Percentiles rank a stretch among this genome's conserved stretches.
These are phyloP conservation scores for Spathaspora sp. DNA, from an alignment of 1,139 yeast genomes.

Conservation along the genomic window DNA sequence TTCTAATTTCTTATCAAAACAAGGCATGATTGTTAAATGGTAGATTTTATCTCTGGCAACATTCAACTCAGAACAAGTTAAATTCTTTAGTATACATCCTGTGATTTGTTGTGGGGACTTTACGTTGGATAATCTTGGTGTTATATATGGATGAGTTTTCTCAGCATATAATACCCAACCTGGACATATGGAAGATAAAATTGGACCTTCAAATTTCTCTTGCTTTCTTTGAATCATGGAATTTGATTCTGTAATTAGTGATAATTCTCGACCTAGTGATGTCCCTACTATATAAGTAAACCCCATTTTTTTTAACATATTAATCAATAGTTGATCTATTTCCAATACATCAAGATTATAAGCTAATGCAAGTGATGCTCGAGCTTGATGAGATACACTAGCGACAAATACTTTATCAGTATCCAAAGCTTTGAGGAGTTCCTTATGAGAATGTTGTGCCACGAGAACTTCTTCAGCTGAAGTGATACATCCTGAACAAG, in stretches of 20 bases:
- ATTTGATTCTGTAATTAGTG: slow-evolving; percentile 59
- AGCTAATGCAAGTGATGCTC: slow-evolving; percentile 80
- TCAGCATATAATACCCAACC: slow-evolving; percentile 97
- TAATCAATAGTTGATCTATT: slow-evolving; percentile 61
- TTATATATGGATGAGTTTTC: slow-evolving; percentile 85
- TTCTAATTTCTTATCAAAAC: slow-evolving; percentile 94
- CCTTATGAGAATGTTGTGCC: slow-evolving; percentile 86
- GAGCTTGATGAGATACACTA: slow-evolving; percentile 81
- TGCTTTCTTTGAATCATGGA: slow-evolving; percentile 33
- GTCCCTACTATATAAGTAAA: slow-evolving; percentile 81
- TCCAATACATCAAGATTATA: slow-evolving; percentile 51
- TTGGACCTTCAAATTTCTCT: slow-evolving; percentile 34
- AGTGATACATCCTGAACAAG: slow-evolving; percentile 96
- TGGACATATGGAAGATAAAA: slow-evolving; percentile 76
- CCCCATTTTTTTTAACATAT: slow-evolving; percentile 58
- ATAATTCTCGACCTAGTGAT: slow-evolving; percentile 73
- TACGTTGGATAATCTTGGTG: slow-evolving; percentile 60
- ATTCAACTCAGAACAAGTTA: slow-evolving; percentile 43
- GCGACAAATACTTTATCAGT: slow-evolving; percentile 55
- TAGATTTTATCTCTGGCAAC: slow-evolving; percentile 49
- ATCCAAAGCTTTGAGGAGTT: slow-evolving; percentile 61
- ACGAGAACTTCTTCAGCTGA: slow-evolving; percentile 93
- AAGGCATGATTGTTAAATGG: slow-evolving; percentile 91
- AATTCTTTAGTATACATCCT: slow-evolving; percentile 69
- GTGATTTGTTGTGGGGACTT: slow-evolving; percentile 95